Percentiles rank a stretch among this genome's conserved stretches.
Conservation (phyloP, 306 rosid species). For the Begonia masoniana region DNA sequence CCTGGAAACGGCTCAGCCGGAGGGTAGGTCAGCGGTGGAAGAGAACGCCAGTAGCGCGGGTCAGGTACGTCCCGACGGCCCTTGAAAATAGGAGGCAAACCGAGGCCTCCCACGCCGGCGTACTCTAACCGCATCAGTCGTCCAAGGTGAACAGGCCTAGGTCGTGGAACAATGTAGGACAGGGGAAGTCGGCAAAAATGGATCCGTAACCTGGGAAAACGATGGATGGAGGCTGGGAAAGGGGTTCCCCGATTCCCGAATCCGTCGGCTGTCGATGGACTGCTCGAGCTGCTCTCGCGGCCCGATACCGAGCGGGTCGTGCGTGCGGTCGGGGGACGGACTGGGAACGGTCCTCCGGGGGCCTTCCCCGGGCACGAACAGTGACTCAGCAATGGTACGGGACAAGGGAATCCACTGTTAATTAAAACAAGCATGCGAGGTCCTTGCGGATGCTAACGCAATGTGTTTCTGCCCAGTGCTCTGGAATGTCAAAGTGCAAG, state of each 20-base stretch:
- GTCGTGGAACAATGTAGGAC: background rate
- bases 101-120: background rate
- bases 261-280: background rate
- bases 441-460: no score
- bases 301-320: background rate
- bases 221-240: no score
- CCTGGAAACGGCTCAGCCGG: background rate
- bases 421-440: background rate
- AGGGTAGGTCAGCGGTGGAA: background rate
- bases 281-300: background rate
- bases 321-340: no score
- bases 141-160: background rate
- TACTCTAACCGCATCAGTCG: background rate
- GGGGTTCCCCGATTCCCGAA: background rate
- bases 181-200: background rate
- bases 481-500: background rate
- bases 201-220: background rate
- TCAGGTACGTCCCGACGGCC: background rate
- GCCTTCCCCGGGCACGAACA: background rate
- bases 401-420: background rate
- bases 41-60: background rate
- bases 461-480: no score
- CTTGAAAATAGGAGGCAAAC: background rate
- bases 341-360: no score
- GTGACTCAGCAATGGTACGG: background rate